These are phyloP conservation scores for Apiospora saccharicola DNA, from an alignment of 2,329 filamentous ascomycete genomes.

Conservation along the genomic window DNA sequence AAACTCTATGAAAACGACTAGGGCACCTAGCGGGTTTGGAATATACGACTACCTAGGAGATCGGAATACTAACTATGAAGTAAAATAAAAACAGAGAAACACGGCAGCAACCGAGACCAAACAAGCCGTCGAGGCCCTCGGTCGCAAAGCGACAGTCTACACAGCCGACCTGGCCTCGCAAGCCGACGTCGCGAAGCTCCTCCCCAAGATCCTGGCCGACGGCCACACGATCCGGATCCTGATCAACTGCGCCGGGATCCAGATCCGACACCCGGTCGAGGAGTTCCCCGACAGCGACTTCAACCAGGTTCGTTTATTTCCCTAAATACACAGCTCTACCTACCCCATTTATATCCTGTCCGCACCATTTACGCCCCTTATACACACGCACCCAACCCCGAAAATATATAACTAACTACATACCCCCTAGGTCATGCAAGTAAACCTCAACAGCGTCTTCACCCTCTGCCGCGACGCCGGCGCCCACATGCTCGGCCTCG, in stretches of 20 bases:
- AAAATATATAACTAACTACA: no score
- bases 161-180: constrained; percentile 71
- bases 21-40: no score
- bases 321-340: neutral
- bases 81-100: constrained; percentile 49
- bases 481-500: constrained; percentile 75
- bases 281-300: constrained; percentile 24
- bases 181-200: constrained; percentile 66
- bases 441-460: constrained; percentile 87
- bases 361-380: no score
- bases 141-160: constrained; percentile 72
- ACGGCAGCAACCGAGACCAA: constrained; percentile 59
- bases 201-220: constrained; percentile 67
- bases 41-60: no score
- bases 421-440: constrained; percentile 72
- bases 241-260: constrained; percentile 87
- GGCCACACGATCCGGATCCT: constrained; percentile 76
- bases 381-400: neutral
- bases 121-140: constrained; percentile 67
- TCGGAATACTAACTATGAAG: no score
- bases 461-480: constrained; percentile 79
- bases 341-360: neutral
- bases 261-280: constrained; percentile 74
- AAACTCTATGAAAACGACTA: no score
- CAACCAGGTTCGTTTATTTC: constrained; percentile 2